These are phyloP conservation scores for Brassica balearica DNA, from an alignment of 441 rosid genomes.

Conservation along the genomic window DNA sequence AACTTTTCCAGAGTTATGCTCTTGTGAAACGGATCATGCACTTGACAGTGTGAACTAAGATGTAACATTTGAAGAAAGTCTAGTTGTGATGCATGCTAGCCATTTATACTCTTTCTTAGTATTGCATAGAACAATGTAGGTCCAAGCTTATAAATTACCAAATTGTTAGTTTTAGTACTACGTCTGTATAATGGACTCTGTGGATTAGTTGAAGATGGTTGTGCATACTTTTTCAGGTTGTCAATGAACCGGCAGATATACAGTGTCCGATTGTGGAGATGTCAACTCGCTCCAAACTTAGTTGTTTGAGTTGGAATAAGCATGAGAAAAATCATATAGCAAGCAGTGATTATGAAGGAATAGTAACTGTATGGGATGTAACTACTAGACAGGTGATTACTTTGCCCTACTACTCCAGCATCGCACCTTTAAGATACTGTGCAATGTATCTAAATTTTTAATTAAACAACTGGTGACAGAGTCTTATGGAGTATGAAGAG, in stretches of 20 bases:
- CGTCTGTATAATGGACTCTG: neutral
- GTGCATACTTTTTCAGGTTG: constrained; percentile 67
- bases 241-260: constrained; percentile 75
- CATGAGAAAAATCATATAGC: constrained; percentile 92
- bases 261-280: constrained; percentile 97
- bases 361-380: constrained; percentile 98
- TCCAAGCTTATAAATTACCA: constrained; percentile 18
- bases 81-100: constrained; percentile 27
- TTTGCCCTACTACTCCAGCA: constrained; percentile 10
- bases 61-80: constrained; percentile 19
- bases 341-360: constrained; percentile 99
- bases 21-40: too few relatives aligned
- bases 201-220: constrained; percentile 23
- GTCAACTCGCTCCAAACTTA: constrained; percentile 96
- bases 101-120: constrained; percentile 14
- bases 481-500: constrained; percentile 98
- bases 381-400: constrained; percentile 86
- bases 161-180: neutral
- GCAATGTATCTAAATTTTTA: constrained; percentile 9
- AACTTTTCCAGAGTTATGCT: constrained; percentile 17
- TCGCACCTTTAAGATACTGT: constrained; percentile 22
- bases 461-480: constrained; percentile 49
- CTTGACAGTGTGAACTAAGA: too few relatives aligned
- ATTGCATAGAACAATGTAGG: neutral
- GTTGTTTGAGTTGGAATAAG: constrained; percentile 99